Evolutionary conservation across 306 rosid species (phyloP).

Genomic region (Vigna hirtella): DNA sequence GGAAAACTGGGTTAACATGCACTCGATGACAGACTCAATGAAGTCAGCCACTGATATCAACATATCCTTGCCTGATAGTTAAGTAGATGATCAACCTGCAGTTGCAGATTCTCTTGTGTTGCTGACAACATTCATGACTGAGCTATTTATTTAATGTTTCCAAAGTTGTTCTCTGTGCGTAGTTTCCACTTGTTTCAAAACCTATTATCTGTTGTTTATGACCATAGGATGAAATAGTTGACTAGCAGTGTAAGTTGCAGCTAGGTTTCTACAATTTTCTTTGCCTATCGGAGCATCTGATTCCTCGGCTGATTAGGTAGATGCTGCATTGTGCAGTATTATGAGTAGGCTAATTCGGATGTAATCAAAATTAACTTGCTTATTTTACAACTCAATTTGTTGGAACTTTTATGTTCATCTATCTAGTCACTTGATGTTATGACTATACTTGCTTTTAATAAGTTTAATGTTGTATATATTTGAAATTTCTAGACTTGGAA

Average conservation of each 20-base stretch:
- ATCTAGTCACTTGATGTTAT: background rate
- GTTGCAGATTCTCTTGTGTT: background rate
- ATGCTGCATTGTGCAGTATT: slow-evolving; percentile 45
- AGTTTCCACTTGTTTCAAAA: slow-evolving; percentile 38
- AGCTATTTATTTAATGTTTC: slow-evolving; percentile 41
- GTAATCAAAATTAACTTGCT: slow-evolving; percentile 43
- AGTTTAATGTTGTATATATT: background rate
- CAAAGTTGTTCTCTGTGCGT: slow-evolving; percentile 38
- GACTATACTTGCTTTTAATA: background rate
- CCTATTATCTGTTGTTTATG: slow-evolving; percentile 27
- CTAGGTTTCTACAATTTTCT: slow-evolving; percentile 46
- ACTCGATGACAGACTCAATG: slow-evolving; percentile 57
- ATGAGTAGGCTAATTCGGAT: slow-evolving; percentile 55
- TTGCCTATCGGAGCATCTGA: slow-evolving; percentile 48
- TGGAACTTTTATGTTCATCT: slow-evolving; percentile 13
- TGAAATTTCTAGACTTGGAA: background rate
- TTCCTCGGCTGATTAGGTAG: slow-evolving; percentile 56
- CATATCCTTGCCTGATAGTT: slow-evolving; percentile 67
- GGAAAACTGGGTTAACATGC: slow-evolving; percentile 73
- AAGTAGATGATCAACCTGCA: slow-evolving; percentile 32
- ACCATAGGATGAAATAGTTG: slow-evolving; percentile 51
- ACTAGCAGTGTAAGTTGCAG: slow-evolving; percentile 46
- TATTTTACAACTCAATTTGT: slow-evolving; percentile 44
- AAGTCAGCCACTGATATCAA: slow-evolving; percentile 68
- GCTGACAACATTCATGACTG: slow-evolving; percentile 47